Base-by-base conservation (phyloP, 345 rosid species). In the Linum tenue region DNA sequence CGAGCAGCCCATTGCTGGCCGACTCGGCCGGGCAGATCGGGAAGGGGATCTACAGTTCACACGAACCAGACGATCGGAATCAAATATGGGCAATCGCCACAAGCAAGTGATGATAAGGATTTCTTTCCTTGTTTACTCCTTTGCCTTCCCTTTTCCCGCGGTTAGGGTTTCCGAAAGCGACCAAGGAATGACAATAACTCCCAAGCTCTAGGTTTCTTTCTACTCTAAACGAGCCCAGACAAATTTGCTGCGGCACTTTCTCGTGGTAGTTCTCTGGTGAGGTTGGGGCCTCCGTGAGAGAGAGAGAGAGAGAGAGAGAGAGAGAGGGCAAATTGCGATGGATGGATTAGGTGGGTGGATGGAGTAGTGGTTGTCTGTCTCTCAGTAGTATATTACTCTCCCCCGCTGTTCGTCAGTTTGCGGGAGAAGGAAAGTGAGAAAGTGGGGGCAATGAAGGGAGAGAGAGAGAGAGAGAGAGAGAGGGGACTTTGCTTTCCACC, bases 401-500 rank as follows among this genome's bases (percentile, higher is more conserved):
- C n/a, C 16, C 3, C 60, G 16, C 59, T 14, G 6, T 22, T 56
- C 60, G 31, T 57, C 60, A n/a, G 4, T 57, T 37, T 17, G 31
- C 10, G 8, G 8, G 60, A 10, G 22, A 57, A 37, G 38, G 60
- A 17, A 57, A 57, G 60, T 31, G 38, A 37, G 31, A 22, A 37
- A 15, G 36, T 16, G 59, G 37, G 37, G 37, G 22, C 31, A 22
- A 22, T 22, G 60, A 16, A 57, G 31, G 31, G 31, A 22, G 31
- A 22, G 31, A 22, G 31, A 1, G 31, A 22, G 31, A 22, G 31
- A 22, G 31, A 22, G 31, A 22, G 31, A 1, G 31, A 22, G 31
- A 22, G 31, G 35, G 60, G 22, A 1, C 60, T 57, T 57, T 57
- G 60, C 60, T 57, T 57, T 57, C 22, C 60, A 57, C 60, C 60